These are phyloP conservation scores for Lupinus albus DNA, from an alignment of 306 rosid genomes.

Conservation along the genomic window DNA sequence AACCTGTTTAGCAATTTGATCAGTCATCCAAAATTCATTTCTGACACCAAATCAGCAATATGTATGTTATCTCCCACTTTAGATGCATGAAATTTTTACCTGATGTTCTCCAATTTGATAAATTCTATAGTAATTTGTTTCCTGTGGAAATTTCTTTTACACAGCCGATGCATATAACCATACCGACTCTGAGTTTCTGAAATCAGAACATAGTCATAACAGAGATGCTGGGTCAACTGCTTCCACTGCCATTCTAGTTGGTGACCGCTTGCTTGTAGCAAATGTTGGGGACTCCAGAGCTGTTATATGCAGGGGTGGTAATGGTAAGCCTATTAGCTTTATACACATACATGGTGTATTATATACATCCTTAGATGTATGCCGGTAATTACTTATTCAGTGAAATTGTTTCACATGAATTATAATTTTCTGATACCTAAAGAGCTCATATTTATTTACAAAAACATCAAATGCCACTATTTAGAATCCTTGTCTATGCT, in stretches of 20 bases:
- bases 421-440: not conserved
- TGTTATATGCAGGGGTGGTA: constrained; percentile 89
- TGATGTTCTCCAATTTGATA: constrained; percentile 27
- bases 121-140: constrained; percentile 11
- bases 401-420: not conserved
- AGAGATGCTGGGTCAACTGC: constrained; percentile 99
- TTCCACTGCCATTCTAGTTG: constrained; percentile 93
- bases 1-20: constrained; percentile 89
- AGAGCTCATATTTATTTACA: not conserved
- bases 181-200: constrained; percentile 89
- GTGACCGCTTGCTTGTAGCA: constrained; percentile 95
- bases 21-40: constrained; percentile 87
- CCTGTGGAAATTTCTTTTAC: constrained; percentile 7
- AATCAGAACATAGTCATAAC: constrained; percentile 80
- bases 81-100: not conserved
- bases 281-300: constrained; percentile 97
- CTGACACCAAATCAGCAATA: constrained; percentile 95
- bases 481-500: not conserved
- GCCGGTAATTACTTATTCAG: not conserved
- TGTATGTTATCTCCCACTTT: constrained; percentile 47
- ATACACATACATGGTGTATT: not conserved
- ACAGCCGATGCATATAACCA: constrained; percentile 94
- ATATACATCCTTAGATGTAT: not conserved
- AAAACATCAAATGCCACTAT: not conserved
- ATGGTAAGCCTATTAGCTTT: constrained; percentile 55